Evolutionary conservation across 163 green algal species (phyloP), one percentile per base, ranked within the genome.

Genomic region (Scenedesmus sp.): DNA sequence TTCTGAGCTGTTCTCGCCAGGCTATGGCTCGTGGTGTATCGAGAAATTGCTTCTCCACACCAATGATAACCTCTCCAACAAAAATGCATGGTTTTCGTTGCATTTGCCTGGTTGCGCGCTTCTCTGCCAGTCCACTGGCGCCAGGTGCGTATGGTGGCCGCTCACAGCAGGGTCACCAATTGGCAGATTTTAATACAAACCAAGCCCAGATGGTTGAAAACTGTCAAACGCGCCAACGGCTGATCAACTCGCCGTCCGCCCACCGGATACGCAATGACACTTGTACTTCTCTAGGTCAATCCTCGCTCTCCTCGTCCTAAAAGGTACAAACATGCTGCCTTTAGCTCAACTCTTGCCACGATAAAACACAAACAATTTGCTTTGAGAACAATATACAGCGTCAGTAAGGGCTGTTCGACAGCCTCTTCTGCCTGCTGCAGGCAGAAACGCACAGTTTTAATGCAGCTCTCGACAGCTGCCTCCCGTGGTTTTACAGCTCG

Each of bases 241-340:
- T 76, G 65, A 76, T 76, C 65, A 76, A 76, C 65, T 76, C 65
- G 65, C 65, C 65, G 9, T 76, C n/a, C 30, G 30, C 30, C 65
- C 30, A 76, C 30, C 65, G 65, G 65, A 76, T 76, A 40, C 26
- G 65, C 65, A 16, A 76, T 76, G 65, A 76, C 65, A 76, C 65
- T 76, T 76, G 65, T 76, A 76, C 65, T n/a, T n/a, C 65, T 76
- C 65, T 76, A 76, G 65, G 65, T 76, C 65, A 76, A 76, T 76
- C 37, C 65, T 76, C 12, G 65, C 65, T 76, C 30, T 40, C 65
- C 65, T 76, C 7, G 65, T 30, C 65, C 65, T 76, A 76, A 76
- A 37, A 20, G 20, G 65, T 76, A 76, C 65, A n/a, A n/a, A 40
- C 65, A 76, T 37, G 30, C 40, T 76, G 18, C 2, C 30, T 76